A percentile compares a stretch with the other conserved stretches of the same genome.
Evolutionary conservation across 2,329 filamentous ascomycete species (phyloP).

Genomic region (Fusarium burgessii): DNA sequence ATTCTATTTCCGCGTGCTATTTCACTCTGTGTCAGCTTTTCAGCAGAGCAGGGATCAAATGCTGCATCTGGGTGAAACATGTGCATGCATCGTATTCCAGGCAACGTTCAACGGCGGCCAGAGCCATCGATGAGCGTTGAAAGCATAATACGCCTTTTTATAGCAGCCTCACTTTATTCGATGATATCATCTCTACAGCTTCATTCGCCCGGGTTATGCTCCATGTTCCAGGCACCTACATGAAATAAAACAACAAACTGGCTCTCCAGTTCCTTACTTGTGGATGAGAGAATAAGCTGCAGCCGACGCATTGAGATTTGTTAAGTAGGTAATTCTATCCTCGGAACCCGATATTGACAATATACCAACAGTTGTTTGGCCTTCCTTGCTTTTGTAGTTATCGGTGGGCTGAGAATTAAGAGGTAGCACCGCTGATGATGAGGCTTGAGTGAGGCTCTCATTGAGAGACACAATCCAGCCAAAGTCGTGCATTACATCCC

Average conservation of each 20-base stretch:
- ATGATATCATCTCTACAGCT: neutral
- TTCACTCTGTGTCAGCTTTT: neutral
- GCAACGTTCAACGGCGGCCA: neutral
- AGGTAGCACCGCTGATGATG: no score
- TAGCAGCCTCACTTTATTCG: neutral
- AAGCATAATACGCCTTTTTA: neutral
- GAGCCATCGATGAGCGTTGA: neutral
- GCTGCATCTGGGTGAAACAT: neutral
- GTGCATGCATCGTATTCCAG: slow-evolving; percentile 9
- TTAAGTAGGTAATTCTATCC: neutral
- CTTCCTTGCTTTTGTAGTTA: no score
- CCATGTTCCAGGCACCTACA: neutral
- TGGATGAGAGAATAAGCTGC: neutral
- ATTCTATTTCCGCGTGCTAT: neutral
- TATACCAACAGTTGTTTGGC: no score
- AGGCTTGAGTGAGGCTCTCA: no score
- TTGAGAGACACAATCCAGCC: no score
- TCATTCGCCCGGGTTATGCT: neutral
- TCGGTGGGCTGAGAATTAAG: no score
- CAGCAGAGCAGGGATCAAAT: neutral
- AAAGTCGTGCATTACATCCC: no score
- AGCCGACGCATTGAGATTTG: neutral
- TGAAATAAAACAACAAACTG: neutral
- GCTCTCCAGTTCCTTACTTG: neutral
- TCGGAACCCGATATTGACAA: neutral